These are phyloP conservation scores for Coemansia sp. DNA, from an alignment of 192 early-diverging fungal genomes.

Conservation along the genomic window DNA sequence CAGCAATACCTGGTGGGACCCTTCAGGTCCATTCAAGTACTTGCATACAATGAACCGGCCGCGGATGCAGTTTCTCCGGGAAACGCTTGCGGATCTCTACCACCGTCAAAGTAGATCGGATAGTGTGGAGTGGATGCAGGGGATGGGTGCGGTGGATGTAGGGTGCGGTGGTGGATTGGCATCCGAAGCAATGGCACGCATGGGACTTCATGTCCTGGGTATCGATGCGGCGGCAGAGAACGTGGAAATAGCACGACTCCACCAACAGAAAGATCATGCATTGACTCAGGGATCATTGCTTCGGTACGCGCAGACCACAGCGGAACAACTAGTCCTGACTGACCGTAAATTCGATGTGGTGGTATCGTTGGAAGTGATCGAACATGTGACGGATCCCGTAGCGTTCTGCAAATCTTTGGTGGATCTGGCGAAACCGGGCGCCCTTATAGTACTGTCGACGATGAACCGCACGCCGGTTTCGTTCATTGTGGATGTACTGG, in stretches of 20 bases:
- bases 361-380: conserved; percentile 86
- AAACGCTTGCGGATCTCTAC: conserved; percentile 39
- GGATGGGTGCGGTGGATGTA: conserved; percentile 75
- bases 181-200: conserved; percentile 76
- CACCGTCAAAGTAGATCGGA: neutral
- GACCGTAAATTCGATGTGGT: conserved; percentile 71
- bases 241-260: conserved; percentile 73
- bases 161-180: conserved; percentile 95
- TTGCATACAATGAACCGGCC: conserved; percentile 75
- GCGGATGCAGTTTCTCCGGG: conserved; percentile 75
- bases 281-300: no score
- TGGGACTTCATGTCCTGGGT: conserved; percentile 74
- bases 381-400: conserved; percentile 80
- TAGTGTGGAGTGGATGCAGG: conserved; percentile 8
- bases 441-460: conserved; percentile 79
- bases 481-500: conserved; percentile 73
- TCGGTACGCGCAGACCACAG: conserved; percentile 32
- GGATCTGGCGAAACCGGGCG: conserved; percentile 67
- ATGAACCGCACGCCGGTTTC: conserved; percentile 84
- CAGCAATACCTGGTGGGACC: conserved; percentile 84
- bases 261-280: conserved; percentile 64
- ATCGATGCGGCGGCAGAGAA: conserved; percentile 87
- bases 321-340: conserved; percentile 59
- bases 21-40: conserved; percentile 80
- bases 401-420: conserved; percentile 70